Evolutionary conservation across 176 grass and related monocot genomes (phyloP).

Genomic region (Alopecurus myosuroides): DNA sequence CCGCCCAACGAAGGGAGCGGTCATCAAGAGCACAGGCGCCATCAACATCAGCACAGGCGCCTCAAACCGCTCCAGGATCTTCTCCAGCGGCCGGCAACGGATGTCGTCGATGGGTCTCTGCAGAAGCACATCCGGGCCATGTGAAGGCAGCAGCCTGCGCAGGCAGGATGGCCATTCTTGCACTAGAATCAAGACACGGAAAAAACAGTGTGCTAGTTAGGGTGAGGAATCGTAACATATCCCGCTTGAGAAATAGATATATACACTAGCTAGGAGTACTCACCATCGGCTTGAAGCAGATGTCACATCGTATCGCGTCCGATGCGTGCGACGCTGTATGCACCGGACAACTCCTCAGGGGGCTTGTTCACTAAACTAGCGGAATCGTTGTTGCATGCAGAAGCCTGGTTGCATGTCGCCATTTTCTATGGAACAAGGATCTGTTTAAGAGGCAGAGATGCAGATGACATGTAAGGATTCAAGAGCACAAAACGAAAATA

Average conservation of each 20-base stretch:
- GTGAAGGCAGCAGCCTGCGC: background rate
- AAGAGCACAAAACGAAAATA: too few species aligned
- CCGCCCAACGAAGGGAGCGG: background rate
- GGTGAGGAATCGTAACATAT: background rate
- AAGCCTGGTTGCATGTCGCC: background rate
- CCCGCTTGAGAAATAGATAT: background rate
- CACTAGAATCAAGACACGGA: background rate
- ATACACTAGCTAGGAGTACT: background rate
- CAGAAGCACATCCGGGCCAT: background rate
- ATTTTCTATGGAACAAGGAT: background rate
- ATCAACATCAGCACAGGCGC: too few species aligned
- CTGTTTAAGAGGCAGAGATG: too few species aligned
- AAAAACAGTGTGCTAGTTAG: background rate
- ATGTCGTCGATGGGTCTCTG: background rate
- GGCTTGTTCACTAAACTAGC: background rate
- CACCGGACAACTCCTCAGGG: background rate
- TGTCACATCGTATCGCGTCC: background rate
- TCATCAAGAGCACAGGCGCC: too few species aligned
- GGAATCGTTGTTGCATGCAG: background rate
- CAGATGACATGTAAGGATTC: too few species aligned
- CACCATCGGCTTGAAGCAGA: background rate
- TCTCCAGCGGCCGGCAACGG: background rate
- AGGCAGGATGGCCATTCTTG: background rate
- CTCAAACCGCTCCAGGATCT: too few species aligned
- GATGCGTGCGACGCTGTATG: background rate